phyloP scores from a whole-genome alignment of 139 green algal genomes.

The Volvox reticuliferus region DNA sequence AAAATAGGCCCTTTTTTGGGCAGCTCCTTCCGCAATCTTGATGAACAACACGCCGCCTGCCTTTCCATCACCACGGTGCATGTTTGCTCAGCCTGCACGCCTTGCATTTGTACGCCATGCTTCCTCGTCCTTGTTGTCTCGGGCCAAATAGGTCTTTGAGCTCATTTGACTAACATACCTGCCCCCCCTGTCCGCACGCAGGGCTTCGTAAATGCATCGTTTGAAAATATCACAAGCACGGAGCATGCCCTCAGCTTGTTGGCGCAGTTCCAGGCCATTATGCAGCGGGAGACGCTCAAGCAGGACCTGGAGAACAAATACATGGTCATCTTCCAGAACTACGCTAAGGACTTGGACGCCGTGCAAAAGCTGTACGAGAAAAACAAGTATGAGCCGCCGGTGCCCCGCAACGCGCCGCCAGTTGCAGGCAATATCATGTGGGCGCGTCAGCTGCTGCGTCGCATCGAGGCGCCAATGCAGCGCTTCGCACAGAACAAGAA shows the following conservation, averaged over 20 bases:
- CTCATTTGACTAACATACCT: background rate
- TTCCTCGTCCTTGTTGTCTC: too few species aligned
- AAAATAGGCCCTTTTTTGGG: too few species aligned
- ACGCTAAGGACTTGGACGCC: conserved; percentile 86
- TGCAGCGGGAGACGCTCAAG: conserved; percentile 88
- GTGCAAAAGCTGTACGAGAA: conserved; percentile 94
- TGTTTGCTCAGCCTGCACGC: too few species aligned
- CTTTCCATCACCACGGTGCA: too few species aligned
- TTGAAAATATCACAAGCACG: conserved; percentile 90
- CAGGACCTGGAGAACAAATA: conserved; percentile 87
- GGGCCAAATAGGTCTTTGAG: too few species aligned
- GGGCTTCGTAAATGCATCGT: conserved; percentile 89
- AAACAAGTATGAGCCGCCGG: conserved; percentile 87
- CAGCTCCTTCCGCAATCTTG: too few species aligned
- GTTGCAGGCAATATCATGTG: conserved; percentile 92
- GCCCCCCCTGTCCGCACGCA: conserved; percentile 51
- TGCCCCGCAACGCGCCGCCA: conserved; percentile 88
- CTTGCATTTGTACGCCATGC: too few species aligned
- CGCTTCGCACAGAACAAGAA: conserved; percentile 84
- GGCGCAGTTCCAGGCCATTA: conserved; percentile 88
- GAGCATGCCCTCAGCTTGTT: conserved; percentile 92
- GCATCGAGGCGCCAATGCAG: conserved; percentile 95
- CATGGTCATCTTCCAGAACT: conserved; percentile 91
- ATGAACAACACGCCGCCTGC: too few species aligned
- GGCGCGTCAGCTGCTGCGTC: conserved; percentile 89